phyloP scores from a whole-genome alignment of 495 filamentous ascomycete genomes.

The Tuber brumale region DNA sequence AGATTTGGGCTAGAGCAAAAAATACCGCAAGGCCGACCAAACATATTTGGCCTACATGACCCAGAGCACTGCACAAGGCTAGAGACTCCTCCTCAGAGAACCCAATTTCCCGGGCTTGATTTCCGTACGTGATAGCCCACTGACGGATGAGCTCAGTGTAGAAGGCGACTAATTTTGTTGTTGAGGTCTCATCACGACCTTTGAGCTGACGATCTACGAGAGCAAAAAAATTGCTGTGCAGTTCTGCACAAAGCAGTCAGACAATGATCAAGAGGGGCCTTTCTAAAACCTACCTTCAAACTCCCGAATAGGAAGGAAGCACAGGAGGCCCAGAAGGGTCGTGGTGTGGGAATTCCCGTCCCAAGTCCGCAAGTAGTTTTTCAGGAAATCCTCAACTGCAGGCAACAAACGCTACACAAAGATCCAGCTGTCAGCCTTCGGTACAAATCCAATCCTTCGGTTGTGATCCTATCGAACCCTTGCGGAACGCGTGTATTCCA shows the following conservation, averaged over 20 bases:
- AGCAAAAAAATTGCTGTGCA: conserved; percentile 49
- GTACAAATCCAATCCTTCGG: conserved; percentile 23
- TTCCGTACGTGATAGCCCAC: conserved; percentile 53
- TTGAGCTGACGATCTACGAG: conserved; percentile 52
- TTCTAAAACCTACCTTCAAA: conserved; percentile 49
- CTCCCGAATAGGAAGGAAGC: conserved; percentile 55
- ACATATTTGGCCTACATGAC: conserved; percentile 37
- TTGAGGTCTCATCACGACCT: conserved; percentile 15
- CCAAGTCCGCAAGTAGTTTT: conserved; percentile 59
- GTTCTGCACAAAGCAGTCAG: conserved; percentile 45
- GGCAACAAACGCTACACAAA: conserved; percentile 53
- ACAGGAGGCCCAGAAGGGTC: conserved; percentile 59
- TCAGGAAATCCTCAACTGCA: conserved; percentile 58
- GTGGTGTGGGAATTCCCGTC: conserved; percentile 56
- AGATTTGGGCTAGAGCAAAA: background rate
- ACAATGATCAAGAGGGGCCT: conserved; percentile 8
- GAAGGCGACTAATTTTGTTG: conserved; percentile 53
- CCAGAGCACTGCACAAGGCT: conserved; percentile 23
- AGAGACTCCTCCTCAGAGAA: conserved; percentile 19
- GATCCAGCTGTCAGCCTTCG: conserved; percentile 14
- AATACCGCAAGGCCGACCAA: conserved; percentile 31
- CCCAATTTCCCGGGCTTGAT: conserved; percentile 16
- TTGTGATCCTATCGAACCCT: conserved; percentile 51
- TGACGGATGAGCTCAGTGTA: conserved; percentile 63
- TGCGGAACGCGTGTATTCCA: conserved; percentile 55